Conservation (phyloP, 805 yeast species). For the Lachancea sp. region DNA sequence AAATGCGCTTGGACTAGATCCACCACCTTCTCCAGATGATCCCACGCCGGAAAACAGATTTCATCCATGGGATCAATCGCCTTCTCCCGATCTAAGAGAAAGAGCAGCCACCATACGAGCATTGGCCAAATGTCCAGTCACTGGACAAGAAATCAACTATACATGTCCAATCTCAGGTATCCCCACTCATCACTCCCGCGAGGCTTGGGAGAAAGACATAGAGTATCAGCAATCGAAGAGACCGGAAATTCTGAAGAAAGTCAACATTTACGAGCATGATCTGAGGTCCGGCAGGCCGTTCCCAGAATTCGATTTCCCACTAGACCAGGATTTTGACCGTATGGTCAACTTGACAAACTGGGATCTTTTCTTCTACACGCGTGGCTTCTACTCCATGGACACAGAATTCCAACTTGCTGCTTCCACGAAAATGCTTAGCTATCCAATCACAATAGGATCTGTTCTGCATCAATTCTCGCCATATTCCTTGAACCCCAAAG, state of each 20-base stretch:
- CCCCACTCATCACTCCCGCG: conserved; percentile 88
- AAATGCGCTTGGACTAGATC: conserved; percentile 51
- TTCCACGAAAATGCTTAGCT: conserved; percentile 87
- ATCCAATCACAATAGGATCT: conserved; percentile 85
- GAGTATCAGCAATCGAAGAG: conserved; percentile 61
- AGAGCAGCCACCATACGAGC: conserved; percentile 89
- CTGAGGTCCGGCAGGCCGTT: conserved; percentile 87
- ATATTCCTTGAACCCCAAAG: conserved; percentile 70
- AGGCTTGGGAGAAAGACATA: conserved; percentile 80
- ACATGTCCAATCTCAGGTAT: conserved; percentile 93
- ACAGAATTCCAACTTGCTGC: conserved; percentile 94
- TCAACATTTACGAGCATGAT: conserved; percentile 91
- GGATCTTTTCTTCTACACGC: conserved; percentile 90
- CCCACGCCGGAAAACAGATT: conserved; percentile 71
- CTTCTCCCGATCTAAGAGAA: conserved; percentile 77
- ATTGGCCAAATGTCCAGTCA: conserved; percentile 85
- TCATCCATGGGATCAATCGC: conserved; percentile 89
- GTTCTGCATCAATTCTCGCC: conserved; percentile 82
- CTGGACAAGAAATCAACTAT: conserved; percentile 68
- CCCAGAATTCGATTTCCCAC: conserved; percentile 94
- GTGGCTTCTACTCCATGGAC: conserved; percentile 93
- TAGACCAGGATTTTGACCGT: conserved; percentile 66
- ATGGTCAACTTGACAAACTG: conserved; percentile 73
- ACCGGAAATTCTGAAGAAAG: conserved; percentile 74
- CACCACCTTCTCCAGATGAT: conserved; percentile 55